phyloP scores from a whole-genome alignment of 2,329 filamentous ascomycete species.

The Botryotinia calthae region DNA sequence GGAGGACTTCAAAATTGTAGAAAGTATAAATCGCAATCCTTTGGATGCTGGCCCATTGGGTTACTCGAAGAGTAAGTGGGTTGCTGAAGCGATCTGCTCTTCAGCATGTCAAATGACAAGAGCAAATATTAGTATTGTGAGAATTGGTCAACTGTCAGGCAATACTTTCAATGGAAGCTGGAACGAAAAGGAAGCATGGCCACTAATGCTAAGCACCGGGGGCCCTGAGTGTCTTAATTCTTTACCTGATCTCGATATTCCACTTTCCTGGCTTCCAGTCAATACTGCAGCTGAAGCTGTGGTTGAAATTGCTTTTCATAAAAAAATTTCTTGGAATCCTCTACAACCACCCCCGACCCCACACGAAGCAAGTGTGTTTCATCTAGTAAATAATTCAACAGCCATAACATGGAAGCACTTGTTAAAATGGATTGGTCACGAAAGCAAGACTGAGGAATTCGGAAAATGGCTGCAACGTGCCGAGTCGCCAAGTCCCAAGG shows the following conservation, averaged over 20 bases:
- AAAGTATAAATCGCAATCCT: neutral
- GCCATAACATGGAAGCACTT: neutral
- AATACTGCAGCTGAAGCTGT: slow-evolving; percentile 46
- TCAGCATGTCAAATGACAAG: slow-evolving; percentile 36
- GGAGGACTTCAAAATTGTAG: neutral
- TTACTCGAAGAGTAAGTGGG: slow-evolving; percentile 58
- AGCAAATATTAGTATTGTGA: slow-evolving; percentile 23
- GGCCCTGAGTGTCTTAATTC: slow-evolving; percentile 38
- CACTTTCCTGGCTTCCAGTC: slow-evolving; percentile 45
- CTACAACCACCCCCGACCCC: neutral
- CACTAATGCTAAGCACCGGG: slow-evolving; percentile 46
- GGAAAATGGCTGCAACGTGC: neutral
- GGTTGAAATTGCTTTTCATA: slow-evolving; percentile 39
- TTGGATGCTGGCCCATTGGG: slow-evolving; percentile 47
- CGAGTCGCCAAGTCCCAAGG: neutral
- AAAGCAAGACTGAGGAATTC: neutral
- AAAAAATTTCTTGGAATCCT: neutral
- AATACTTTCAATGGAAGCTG: slow-evolving; percentile 45
- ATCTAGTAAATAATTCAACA: slow-evolving; percentile 6
- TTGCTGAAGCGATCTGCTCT: slow-evolving; percentile 54
- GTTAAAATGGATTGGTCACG: slow-evolving; percentile 6
- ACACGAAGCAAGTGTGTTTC: slow-evolving; percentile 4
- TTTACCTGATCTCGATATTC: slow-evolving; percentile 42
- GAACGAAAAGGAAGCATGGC: slow-evolving; percentile 50
- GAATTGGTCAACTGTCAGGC: slow-evolving; percentile 47